phyloP scores from a whole-genome alignment of 2,329 filamentous ascomycete species.

The Scedosporium dehoogii region DNA sequence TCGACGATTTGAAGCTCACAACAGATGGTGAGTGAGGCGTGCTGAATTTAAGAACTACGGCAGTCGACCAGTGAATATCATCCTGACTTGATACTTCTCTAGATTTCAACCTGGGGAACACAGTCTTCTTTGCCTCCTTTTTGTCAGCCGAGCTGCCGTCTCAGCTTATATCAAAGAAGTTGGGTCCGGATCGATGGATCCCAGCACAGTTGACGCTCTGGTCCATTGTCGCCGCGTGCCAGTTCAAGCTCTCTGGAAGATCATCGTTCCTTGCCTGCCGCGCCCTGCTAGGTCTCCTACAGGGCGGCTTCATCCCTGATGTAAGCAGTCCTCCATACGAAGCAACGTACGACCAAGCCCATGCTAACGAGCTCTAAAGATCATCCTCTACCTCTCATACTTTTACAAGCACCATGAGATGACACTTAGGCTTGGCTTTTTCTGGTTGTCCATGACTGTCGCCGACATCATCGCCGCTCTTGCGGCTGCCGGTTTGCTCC shows the following conservation, averaged over 20 bases:
- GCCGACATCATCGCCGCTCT: conserved; percentile 29
- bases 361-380: background rate
- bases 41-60: background rate
- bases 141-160: conserved; percentile 39
- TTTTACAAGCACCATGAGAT: conserved; percentile 32
- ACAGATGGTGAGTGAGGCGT: conserved; percentile 25
- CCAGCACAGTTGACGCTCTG: conserved; percentile 47
- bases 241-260: conserved; percentile 30
- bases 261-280: conserved; percentile 28
- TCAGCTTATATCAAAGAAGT: conserved; percentile 47
- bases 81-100: background rate
- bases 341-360: background rate
- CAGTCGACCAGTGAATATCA: background rate
- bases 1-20: conserved; percentile 29
- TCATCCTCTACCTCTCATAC: conserved; percentile 30
- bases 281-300: conserved; percentile 28
- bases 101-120: conserved; percentile 25
- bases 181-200: conserved; percentile 50
- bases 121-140: conserved; percentile 21
- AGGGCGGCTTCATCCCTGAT: conserved; percentile 37
- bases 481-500: conserved; percentile 28
- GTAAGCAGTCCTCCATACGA: conserved; percentile 13
- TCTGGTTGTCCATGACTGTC: conserved; percentile 29
- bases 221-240: conserved; percentile 40
- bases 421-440: conserved; percentile 27